These are phyloP conservation scores for Alternaria gansuensis DNA, from an alignment of 2,329 filamentous ascomycete genomes.

Conservation along the genomic window DNA sequence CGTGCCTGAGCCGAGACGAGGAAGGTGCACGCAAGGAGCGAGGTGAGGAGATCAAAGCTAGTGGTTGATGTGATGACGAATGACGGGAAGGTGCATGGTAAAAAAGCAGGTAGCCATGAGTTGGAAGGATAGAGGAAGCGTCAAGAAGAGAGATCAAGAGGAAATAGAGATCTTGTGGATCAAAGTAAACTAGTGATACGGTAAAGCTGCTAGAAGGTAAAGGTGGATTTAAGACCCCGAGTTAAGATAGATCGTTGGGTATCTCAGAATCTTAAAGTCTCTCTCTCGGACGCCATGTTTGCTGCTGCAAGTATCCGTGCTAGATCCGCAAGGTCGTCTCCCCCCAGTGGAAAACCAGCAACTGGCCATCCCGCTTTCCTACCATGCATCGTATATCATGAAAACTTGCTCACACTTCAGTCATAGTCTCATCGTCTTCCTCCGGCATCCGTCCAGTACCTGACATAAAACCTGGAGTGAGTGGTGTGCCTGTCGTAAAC, in stretches of 20 bases:
- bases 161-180: background rate
- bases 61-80: background rate
- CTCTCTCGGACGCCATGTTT: slow-evolving; percentile 1
- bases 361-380: background rate
- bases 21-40: background rate
- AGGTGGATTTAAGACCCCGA: background rate
- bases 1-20: background rate
- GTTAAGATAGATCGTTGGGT: slow-evolving; percentile 6
- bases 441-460: slow-evolving; percentile 36
- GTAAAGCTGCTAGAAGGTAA: slow-evolving; percentile 5
- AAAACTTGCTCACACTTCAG: slow-evolving; percentile 31
- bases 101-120: background rate
- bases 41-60: background rate
- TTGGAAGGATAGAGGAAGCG: background rate
- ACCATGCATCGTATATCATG: background rate
- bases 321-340: background rate
- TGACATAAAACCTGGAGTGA: slow-evolving; percentile 40
- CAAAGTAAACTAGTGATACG: background rate
- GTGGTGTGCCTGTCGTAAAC: slow-evolving; percentile 53
- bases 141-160: background rate
- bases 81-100: background rate
- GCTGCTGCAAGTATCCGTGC: slow-evolving; percentile 4
- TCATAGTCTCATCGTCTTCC: slow-evolving; percentile 34
- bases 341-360: background rate
- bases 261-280: slow-evolving; percentile 2